phyloP scores from a whole-genome alignment of 2,329 filamentous ascomycete genomes.

The Penicillium sp. region DNA sequence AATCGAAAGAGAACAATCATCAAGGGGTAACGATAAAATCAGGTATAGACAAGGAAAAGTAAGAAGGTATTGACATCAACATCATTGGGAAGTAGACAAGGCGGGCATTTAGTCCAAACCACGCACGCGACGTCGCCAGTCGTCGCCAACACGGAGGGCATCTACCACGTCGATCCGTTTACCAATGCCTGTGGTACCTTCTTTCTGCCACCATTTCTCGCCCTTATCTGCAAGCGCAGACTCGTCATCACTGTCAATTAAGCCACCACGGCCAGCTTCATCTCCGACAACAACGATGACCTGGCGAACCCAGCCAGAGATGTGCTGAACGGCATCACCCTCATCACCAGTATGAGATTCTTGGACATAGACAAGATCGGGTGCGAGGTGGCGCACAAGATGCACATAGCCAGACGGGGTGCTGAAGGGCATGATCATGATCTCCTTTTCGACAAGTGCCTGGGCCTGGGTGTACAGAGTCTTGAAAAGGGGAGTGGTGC shows the following conservation, averaged over 20 bases:
- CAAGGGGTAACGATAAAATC: conserved; percentile 11
- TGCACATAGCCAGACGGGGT: conserved; percentile 79
- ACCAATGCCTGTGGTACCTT: conserved; percentile 79
- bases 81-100: conserved; percentile 7
- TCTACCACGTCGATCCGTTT: conserved; percentile 88
- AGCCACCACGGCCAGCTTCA: conserved; percentile 64
- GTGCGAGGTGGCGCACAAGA: conserved; percentile 80
- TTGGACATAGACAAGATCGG: conserved; percentile 83
- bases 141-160: conserved; percentile 74
- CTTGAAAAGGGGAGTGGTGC: conserved; percentile 65
- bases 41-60: conserved; percentile 23
- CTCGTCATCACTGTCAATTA: conserved; percentile 74
- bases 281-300: conserved; percentile 58
- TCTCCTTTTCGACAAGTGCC: conserved; percentile 75
- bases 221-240: conserved; percentile 37
- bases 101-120: conserved; percentile 51
- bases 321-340: conserved; percentile 69
- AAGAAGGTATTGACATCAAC: conserved; percentile 26
- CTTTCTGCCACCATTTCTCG: conserved; percentile 60
- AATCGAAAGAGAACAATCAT: conserved; percentile 27
- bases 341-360: conserved; percentile 75
- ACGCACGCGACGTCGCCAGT: conserved; percentile 78
- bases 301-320: conserved; percentile 62
- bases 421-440: conserved; percentile 85
- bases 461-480: conserved; percentile 78